A percentile compares a stretch with the other conserved stretches of the same genome.
These are phyloP conservation scores for Cyclotella sp. DNA, from an alignment of 108 stramenopile species.

Conservation along the genomic window DNA sequence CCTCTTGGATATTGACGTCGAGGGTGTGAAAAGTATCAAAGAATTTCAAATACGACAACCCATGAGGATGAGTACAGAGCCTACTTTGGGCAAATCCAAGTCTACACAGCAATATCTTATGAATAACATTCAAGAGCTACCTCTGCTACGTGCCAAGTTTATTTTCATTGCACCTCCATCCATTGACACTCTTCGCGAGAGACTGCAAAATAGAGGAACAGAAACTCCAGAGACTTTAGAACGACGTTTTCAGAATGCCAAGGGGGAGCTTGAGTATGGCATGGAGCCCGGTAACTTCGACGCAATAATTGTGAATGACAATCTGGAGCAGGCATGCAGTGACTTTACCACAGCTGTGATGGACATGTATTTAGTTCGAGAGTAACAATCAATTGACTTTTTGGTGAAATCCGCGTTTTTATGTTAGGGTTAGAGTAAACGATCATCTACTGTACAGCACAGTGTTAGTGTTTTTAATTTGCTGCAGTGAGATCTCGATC, in stretches of 20 bases:
- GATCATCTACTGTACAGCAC: too few species aligned
- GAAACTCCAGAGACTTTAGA: conserved; percentile 84
- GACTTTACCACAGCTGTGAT: conserved; percentile 55
- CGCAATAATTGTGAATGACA: conserved; percentile 83
- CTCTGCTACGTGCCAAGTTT: conserved; percentile 65
- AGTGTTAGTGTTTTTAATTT: background rate
- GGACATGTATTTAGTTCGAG: conserved; percentile 39
- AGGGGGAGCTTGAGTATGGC: conserved; percentile 89
- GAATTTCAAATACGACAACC: conserved; percentile 41
- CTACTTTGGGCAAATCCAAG: conserved; percentile 3
- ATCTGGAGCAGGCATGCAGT: conserved; percentile 75
- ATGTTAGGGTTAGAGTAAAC: background rate
- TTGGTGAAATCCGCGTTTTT: background rate
- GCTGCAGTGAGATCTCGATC: background rate
- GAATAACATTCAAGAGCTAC: conserved; percentile 10
- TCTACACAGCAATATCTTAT: conserved; percentile 33
- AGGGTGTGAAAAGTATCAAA: conserved; percentile 79
- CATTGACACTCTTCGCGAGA: conserved; percentile 73
- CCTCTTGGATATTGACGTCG: conserved; percentile 95
- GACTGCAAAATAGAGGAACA: conserved; percentile 84
- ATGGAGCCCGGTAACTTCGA: conserved; percentile 72
- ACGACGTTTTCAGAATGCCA: conserved; percentile 80
- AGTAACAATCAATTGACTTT: conserved; percentile 3
- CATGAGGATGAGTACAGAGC: background rate
- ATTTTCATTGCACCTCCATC: conserved; percentile 96